Conservation (phyloP, 2,329 filamentous ascomycete species). For the Cladosporium cucumerinum region DNA sequence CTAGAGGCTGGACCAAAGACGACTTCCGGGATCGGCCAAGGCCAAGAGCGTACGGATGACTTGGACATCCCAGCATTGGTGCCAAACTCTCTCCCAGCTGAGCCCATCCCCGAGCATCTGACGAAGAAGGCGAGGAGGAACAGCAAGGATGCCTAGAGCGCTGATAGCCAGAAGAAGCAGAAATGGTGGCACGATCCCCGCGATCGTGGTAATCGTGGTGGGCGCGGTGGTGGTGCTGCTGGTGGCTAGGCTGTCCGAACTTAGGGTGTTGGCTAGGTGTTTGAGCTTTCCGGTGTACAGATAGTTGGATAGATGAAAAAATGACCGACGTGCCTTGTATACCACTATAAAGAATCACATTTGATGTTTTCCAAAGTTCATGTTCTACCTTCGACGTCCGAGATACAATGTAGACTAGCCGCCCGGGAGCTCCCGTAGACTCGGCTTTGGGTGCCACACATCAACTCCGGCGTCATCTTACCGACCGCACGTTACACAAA, state of each 20-base stretch:
- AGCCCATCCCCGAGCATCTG: no score
- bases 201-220: not conserved
- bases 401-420: not conserved
- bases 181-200: not conserved
- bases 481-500: no score
- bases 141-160: not conserved
- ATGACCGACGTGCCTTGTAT: not conserved
- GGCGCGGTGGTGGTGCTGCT: not conserved
- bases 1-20: no score
- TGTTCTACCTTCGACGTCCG: not conserved
- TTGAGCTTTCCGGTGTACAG: not conserved
- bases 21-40: no score
- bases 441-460: no score
- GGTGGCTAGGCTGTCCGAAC: not conserved
- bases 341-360: not conserved
- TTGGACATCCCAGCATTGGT: no score
- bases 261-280: not conserved
- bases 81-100: no score
- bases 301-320: not conserved
- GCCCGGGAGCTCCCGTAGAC: not conserved
- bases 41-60: no score
- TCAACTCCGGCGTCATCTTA: no score
- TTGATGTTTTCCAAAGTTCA: not conserved
- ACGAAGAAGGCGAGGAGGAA: no score
- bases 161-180: not conserved